Base-by-base conservation (phyloP, 2,329 filamentous ascomycete species). In the Ophiostoma perfectum region DNA sequence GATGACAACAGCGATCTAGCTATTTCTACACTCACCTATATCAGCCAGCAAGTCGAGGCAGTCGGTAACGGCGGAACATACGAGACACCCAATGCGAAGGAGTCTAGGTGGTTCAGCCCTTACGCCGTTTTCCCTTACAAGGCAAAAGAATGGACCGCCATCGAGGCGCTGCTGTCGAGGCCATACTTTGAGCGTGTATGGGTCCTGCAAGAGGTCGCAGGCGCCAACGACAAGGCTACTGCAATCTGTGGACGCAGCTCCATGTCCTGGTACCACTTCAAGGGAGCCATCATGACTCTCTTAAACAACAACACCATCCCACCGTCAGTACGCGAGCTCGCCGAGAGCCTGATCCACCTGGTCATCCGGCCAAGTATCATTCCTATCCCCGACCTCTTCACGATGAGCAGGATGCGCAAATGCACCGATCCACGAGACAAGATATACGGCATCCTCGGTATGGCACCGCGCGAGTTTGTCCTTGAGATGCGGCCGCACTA, bases 201-300 rank as follows among this genome's bases (percentile, higher is more conserved):
- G 49, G 27, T 55, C n/a, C 18, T 55, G n/a, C 49, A 55, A 27
- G 7, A 55, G 18, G 49, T 55, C 12, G 49, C n/a, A 3, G 49
- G 49, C n/a, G 49, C 49, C 49, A 55, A 55, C 49, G 49, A 55
- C 49, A 55, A 55, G 49, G 49, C 49, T 8, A 27, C 27, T n/a
- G 49, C 49, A 7, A 52, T 52, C 49, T 52, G 49, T 18, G 49
- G 49, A 7, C 3, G 49, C 49, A 52, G 27, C 49, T 52, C 49
- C 3, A 52, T 52, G 8, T 8, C n/a, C 3, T 52, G 49, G 49
- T 8, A n/a, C 2, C n/a, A 2, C n/a, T 18, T 52, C 5, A 52
- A 52, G 6, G 27, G 27, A 18, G 49, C 49, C 49, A 18, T 52
- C 49, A 1, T 27, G 7, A 52, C 27, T 9, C 11, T 52, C n/a